A percentile compares a stretch with the other conserved stretches of the same genome.
phyloP scores from a whole-genome alignment of 129 eudicot species.

The Flaveria brownii region DNA sequence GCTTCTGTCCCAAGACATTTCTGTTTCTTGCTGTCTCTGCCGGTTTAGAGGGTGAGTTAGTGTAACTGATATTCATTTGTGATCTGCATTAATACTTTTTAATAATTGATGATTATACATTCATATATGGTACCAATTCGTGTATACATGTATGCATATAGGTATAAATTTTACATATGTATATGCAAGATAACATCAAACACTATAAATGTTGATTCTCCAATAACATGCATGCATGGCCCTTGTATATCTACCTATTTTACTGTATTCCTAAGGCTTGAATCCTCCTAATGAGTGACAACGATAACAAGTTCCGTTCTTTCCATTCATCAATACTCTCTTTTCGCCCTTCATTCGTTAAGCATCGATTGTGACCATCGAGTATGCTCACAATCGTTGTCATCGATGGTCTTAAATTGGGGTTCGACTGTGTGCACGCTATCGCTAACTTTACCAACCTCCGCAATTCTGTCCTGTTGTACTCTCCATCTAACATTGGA shows the following conservation, averaged over 20 bases:
- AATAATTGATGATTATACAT: neutral
- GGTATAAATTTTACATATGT: neutral
- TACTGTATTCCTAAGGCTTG: constrained; percentile 87
- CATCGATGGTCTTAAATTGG: constrained; percentile 69
- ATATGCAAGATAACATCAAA: constrained; percentile 12
- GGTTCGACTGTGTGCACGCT: constrained; percentile 80
- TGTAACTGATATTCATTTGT: too few species aligned
- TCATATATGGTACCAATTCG: neutral
- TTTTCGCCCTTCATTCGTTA: constrained; percentile 41
- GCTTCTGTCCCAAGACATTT: too few species aligned
- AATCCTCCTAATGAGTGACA: constrained; percentile 57
- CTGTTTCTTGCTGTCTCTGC: too few species aligned
- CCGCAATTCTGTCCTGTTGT: constrained; percentile 50
- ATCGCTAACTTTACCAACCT: constrained; percentile 71
- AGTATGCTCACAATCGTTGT: constrained; percentile 70
- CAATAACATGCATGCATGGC: constrained; percentile 3
- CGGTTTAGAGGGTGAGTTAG: too few species aligned
- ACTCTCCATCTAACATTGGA: constrained; percentile 61
- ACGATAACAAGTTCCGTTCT: constrained; percentile 48
- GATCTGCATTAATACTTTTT: too few species aligned
- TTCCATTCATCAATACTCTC: constrained; percentile 71
- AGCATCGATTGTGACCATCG: constrained; percentile 67
- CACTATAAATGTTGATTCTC: neutral
- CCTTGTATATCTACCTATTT: constrained; percentile 6
- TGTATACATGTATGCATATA: constrained; percentile 2